These are phyloP conservation scores for Gynostemma pentaphyllum DNA, from an alignment of 306 rosid species.

Conservation along the genomic window DNA sequence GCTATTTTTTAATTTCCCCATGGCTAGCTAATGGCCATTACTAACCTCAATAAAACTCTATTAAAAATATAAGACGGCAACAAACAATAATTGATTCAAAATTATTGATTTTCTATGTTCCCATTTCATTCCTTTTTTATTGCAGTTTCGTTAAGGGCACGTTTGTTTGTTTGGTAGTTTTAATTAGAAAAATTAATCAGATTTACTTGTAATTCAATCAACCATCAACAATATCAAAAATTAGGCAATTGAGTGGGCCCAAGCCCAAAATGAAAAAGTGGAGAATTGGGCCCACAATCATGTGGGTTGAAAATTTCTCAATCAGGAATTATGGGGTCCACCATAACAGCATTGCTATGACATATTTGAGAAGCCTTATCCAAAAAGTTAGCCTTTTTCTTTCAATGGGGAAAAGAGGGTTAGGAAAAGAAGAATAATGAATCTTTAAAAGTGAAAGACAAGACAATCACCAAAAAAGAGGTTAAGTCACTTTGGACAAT, in stretches of 20 bases:
- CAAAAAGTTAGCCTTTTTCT: neutral
- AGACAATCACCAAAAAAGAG: too few relatives aligned
- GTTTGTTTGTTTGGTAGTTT: slow-evolving; percentile 1
- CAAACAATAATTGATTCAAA: neutral
- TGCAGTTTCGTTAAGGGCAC: slow-evolving; percentile 1
- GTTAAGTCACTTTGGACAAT: neutral
- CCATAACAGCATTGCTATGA: neutral
- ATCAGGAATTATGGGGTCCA: neutral
- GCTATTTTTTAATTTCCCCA: too few relatives aligned
- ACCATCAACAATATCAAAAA: too few relatives aligned
- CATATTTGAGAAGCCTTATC: neutral
- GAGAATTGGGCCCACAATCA: neutral
- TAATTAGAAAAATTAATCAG: neutral
- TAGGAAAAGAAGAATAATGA: neutral
- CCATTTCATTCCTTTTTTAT: neutral
- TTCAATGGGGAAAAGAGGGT: neutral
- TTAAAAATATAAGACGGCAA: too few relatives aligned
- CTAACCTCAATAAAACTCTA: too few relatives aligned
- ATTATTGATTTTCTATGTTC: neutral
- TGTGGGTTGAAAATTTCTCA: neutral
- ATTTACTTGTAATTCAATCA: neutral
- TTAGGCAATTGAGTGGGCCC: neutral
- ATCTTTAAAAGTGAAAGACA: neutral
- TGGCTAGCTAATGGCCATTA: too few relatives aligned
- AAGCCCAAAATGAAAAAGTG: neutral